Base-by-base conservation (phyloP, 2,329 filamentous ascomycete species). In the Cercospora sp. region DNA sequence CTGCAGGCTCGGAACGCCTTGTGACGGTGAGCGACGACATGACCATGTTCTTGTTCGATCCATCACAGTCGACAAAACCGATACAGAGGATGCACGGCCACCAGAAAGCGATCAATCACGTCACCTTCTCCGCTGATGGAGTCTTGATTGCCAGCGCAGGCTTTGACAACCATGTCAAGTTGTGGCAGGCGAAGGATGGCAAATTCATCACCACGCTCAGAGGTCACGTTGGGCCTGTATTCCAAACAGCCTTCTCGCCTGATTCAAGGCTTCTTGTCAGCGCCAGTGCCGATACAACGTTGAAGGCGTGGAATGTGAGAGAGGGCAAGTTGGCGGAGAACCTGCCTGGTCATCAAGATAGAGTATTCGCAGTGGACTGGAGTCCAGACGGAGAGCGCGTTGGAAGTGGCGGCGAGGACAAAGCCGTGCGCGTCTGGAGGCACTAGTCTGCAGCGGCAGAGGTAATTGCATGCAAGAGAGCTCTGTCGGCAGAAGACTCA, bases 301-400 rank as follows among this genome's bases (percentile, higher is more conserved):
- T 98, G 60, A 98, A 97, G 78, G 91, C 96, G 5, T 99, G 94
- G 94, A 93, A 96, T 75, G 91, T 97, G 77, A 86, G 90, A 69
- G 92, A 91, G 1, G 91, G 90, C 61, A 97, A 96, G 80, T 81
- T 99, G 67, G 87, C 89, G 71, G 86, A 87, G 79, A 94, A 97
- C 81, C 83, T 98, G 57, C 93, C 94, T 0, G 93, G 94, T 0
- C 94, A 98, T 79, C 87, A 92, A 77, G 94, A 97, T 75, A 92
- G 97, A 79, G 94, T 97, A 0, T 97, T 94, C 79, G 93, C 94
- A 0, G 89, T 97, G 12, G 94, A 98, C 78, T 98, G 94, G 95
- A 94, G 91, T 73, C 90, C 93, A 0, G 94, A 97, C 78, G 95
- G 95, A 8, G 87, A 92, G 73, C 89, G 90, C 74, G 94, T 98